Base-by-base conservation (phyloP, 495 filamentous ascomycete species). In the Arthonia radiata region DNA sequence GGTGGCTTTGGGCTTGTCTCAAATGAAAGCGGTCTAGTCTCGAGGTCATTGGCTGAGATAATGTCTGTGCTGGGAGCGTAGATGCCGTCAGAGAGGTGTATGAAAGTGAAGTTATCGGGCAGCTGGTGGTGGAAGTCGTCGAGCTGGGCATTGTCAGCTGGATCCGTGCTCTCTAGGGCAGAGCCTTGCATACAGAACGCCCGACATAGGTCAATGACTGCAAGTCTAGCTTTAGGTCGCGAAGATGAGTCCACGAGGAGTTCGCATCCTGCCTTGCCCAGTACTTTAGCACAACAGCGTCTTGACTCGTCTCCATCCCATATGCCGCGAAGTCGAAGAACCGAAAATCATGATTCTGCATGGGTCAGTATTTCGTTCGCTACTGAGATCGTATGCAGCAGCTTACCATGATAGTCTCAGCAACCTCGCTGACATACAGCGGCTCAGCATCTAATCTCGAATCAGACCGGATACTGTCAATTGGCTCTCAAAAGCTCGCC, bases 401-500 rank as follows among this genome's bases (percentile, higher is more conserved):
- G 31, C 53, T 27, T 48, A 63, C 60, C 46, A 77, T 82, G 10
- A 76, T 61, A 42, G 67, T 66, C 33, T 74, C 61, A 10, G 67
- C 56, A 22, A 74, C 52, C 51, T 97, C 86, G 48, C 80, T 92
- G 42, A 91, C 66, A 44, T 94, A 97, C 13, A 94, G 48, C 0
- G 86, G 82, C 12, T 76, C 69, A 59, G 44, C 13, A 27, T 22
- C 25, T 35, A n/a, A 11, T 10, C 8, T 21, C 14, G 17, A 21
- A 11, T 3, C 10, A 29, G 12, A 32, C 16, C 3, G 23, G n/a
- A 15, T 14, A 13, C 25, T 22, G 19, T 6, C 6, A n/a, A n/a
- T n/a, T n/a, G n/a, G n/a, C n/a, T n/a, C n/a, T n/a, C n/a, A n/a
- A 22, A 6, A 7, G 11, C n/a, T 19, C 35, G 22, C 17, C 36